Evolutionary conservation across 2,329 filamentous ascomycete genomes (phyloP), one percentile per base, ranked within the genome.

Genomic region (Microascus cirrosus): DNA sequence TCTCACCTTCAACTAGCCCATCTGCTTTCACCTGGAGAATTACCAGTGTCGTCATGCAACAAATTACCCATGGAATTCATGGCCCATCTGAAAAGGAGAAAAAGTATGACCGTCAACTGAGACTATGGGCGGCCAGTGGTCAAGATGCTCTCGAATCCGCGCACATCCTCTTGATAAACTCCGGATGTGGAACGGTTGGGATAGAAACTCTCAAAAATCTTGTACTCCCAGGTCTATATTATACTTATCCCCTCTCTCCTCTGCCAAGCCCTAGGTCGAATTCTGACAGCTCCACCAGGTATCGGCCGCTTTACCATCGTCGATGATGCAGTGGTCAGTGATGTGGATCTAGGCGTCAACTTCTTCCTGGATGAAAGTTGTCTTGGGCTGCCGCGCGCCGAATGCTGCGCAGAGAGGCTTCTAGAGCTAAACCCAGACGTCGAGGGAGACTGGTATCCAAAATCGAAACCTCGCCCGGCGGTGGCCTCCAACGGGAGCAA

Each of bases 121-220:
- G 95, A 57, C 77, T 99, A 15, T 99, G 94, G 94, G 95, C 92
- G 61, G 91, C 93, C 50, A 90, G 84, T 55, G 94, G 94, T 20
- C 94, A 99, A 70, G 81, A 87, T 63, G 93, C 92, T 18, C 79
- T 99, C 2, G 95, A 99, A 71, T 84, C 90, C 59, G 89, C 94
- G 24, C 89, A 95, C 64, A 86, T 99, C n/a, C 81, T 97, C 13
- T 80, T 99, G 5, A 76, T 99, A 60, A 96, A 96, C 71, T 89
- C 87, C 1, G 88, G 90, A 1, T 74, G 87, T n/a, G 93, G 93
- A 11, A 89, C 91, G 2, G 89, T 91, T 36, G 94, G 92, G 15
- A 81, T 95, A 13, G 94, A 99, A 72, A 86, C 92, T 0, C 80
- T 99, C 61, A 99, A 99, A 78, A 99, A 99, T 68, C 82, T 99